These are phyloP conservation scores for Gonapodya prolifera DNA, from an alignment of 192 early-diverging fungal species.

Conservation along the genomic window DNA sequence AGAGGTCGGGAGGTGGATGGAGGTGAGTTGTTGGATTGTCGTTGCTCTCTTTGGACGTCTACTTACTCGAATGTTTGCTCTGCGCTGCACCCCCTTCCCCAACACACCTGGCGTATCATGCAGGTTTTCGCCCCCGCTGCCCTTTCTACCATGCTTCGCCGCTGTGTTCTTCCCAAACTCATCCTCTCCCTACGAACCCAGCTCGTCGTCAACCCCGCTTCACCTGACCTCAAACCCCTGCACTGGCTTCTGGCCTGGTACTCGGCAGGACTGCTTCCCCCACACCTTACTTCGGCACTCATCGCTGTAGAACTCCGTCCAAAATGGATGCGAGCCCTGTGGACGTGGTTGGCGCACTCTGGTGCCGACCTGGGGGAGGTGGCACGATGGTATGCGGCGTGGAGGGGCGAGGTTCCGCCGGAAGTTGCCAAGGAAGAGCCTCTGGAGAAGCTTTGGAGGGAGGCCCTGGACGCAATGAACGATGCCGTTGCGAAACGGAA, in stretches of 20 bases:
- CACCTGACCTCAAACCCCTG: slow-evolving; percentile 54
- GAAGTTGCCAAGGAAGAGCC: slow-evolving; percentile 24
- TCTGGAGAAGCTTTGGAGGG: slow-evolving; percentile 41
- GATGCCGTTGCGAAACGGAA: slow-evolving; percentile 11
- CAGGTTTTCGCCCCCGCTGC: slow-evolving; percentile 39
- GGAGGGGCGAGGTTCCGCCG: slow-evolving; percentile 40
- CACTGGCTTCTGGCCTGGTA: slow-evolving; percentile 53
- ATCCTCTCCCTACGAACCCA: slow-evolving; percentile 38
- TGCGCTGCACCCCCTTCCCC: neutral
- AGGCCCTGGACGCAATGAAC: slow-evolving; percentile 63
- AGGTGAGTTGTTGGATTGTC: slow-evolving; percentile 24
- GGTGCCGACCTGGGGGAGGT: slow-evolving; percentile 45
- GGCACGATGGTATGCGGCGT: slow-evolving; percentile 51
- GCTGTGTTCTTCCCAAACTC: slow-evolving; percentile 60
- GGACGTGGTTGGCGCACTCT: slow-evolving; percentile 50
- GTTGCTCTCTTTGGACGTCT: too few relatives aligned
- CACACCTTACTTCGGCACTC: slow-evolving; percentile 38
- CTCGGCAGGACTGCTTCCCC: slow-evolving; percentile 32
- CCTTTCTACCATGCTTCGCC: slow-evolving; percentile 44
- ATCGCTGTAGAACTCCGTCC: slow-evolving; percentile 66
- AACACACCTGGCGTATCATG: slow-evolving; percentile 5
- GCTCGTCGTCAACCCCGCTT: slow-evolving; percentile 59
- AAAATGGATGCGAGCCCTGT: slow-evolving; percentile 58
- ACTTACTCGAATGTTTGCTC: too few relatives aligned
- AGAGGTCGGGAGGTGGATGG: slow-evolving; percentile 47